Base-by-base conservation (phyloP, 2,329 filamentous ascomycete genomes). In the Alternaria triticina region DNA sequence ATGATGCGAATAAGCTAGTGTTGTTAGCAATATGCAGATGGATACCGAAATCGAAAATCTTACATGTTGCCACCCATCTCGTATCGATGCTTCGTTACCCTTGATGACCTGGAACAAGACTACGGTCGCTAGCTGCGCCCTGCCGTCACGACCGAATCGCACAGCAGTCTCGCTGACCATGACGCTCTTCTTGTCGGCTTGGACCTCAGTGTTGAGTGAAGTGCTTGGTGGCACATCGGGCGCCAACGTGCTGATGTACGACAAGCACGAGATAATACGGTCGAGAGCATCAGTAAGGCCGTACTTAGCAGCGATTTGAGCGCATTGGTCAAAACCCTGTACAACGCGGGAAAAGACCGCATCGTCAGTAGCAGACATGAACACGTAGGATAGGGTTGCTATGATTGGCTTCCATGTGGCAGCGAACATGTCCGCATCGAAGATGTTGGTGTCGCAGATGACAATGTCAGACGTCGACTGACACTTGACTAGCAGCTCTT, bases 121-220 rank as follows among this genome's bases (percentile, higher is more conserved):
- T 56, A 98, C 89, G 8, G 93, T 97, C 7, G 96, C 95, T 58
- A 99, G 85, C 78, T 99, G 95, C 40, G 95, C 95, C 75, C 94
- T 91, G 81, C 96, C 95, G 78, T 99, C 93, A 69, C 95, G 87
- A 44, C 96, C 96, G 75, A 99, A 93, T 76, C 96, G 94, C 64
- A 99, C 96, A 49, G 96, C 95, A 67, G 97, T 89, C 83, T 98
- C 95, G 78, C 95, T 98, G 70, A 99, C 96, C 96, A 99, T 99
- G 60, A 99, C 93, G 74, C 91, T 96, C 79, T 92, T 94, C 69
- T 96, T 92, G 2, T 91, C 93, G 12, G 91, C 93, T 79, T 98
- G 94, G 3, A 99, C 93, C 79, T 98, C 96, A 0, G 96, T 98
- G 76, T 99, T 99, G 27, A 99, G 86, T 10, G 89, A 84, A 3